phyloP scores from a whole-genome alignment of 371 early-diverging fungal species.

The Synchytrium microbalum region DNA sequence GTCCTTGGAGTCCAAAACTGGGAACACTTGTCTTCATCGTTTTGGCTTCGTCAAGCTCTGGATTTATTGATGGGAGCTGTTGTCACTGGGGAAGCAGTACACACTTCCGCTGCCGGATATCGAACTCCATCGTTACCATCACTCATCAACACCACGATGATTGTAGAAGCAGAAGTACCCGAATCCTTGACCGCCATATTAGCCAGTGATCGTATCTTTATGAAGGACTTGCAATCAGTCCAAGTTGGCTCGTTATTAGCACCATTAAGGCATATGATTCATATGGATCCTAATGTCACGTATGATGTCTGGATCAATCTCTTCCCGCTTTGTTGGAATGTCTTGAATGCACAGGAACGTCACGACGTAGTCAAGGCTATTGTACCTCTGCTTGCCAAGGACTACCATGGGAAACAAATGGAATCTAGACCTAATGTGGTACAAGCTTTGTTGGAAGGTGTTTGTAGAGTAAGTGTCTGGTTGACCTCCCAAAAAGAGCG shows the following conservation, averaged over 20 bases:
- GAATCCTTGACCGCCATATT: conserved; percentile 1
- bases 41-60: conserved; percentile 88
- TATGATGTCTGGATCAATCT: conserved; percentile 76
- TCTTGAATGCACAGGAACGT: conserved; percentile 60
- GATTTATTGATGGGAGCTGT: conserved; percentile 70
- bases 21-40: conserved; percentile 76
- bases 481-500: too few relatives aligned
- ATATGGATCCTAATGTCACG: conserved; percentile 60
- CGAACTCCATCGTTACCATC: conserved; percentile 4
- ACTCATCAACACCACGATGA: not conserved
- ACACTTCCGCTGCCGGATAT: conserved; percentile 3
- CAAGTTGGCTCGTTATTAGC: conserved; percentile 29
- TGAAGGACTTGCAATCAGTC: conserved; percentile 48
- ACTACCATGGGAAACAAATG: conserved; percentile 78
- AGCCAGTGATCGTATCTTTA: conserved; percentile 48
- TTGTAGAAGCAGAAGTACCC: conserved; percentile 9
- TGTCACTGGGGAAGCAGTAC: conserved; percentile 9
- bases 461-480: conserved; percentile 24
- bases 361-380: conserved; percentile 76
- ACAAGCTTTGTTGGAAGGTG: conserved; percentile 79
- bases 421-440: conserved; percentile 84
- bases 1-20: conserved; percentile 91
- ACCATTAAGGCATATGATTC: conserved; percentile 48
- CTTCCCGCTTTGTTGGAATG: conserved; percentile 80
- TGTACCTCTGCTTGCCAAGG: conserved; percentile 77